These are phyloP conservation scores for Durio zibethinus DNA, from an alignment of 345 rosid genomes.

Conservation along the genomic window DNA sequence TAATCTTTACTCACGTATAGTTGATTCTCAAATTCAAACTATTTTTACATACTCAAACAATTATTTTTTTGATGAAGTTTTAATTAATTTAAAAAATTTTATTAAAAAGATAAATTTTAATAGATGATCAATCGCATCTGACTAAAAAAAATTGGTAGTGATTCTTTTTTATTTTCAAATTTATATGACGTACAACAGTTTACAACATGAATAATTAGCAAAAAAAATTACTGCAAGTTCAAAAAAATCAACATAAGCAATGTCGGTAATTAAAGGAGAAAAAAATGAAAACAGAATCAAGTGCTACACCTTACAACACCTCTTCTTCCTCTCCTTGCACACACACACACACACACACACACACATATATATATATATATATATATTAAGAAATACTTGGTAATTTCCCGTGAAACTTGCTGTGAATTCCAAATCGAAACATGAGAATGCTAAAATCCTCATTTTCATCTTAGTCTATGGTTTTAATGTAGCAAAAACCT, in stretches of 20 bases:
- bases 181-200: no score
- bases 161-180: no score
- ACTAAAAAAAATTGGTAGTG: no score
- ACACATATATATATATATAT: no score
- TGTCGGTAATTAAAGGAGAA: not conserved
- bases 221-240: not conserved
- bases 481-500: conserved; percentile 10
- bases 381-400: not conserved
- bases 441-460: not conserved
- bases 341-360: no score
- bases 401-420: not conserved
- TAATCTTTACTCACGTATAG: no score
- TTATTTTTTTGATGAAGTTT: no score
- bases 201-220: not conserved
- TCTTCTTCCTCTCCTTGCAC: not conserved
- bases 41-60: no score
- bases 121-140: no score
- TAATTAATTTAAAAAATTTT: no score
- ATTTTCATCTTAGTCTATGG: not conserved
- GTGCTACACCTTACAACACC: not conserved
- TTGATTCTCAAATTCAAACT: no score
- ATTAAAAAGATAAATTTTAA: no score
- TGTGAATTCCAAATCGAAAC: not conserved
- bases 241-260: not conserved
- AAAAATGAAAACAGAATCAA: not conserved